Conservation (phyloP, 306 rosid species). For the Fagus sylvatica region DNA sequence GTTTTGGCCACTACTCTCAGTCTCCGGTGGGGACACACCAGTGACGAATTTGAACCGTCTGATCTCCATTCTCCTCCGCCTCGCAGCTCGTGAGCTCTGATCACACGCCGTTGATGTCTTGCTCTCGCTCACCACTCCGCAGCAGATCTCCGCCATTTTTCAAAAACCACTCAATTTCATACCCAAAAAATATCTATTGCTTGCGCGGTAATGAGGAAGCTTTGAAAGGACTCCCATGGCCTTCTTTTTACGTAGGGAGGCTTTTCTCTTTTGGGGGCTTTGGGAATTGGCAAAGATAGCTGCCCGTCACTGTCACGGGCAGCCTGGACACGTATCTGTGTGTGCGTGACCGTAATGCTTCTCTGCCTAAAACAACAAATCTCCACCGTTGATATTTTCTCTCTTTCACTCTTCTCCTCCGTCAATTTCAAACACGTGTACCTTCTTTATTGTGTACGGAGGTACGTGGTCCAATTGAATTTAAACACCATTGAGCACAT, state of each 20-base stretch:
- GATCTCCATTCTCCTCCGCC: conserved; percentile 61
- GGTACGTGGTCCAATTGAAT: conserved; percentile 33
- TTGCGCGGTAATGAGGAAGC: conserved; percentile 11
- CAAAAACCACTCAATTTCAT: neutral
- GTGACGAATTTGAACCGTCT: conserved; percentile 41
- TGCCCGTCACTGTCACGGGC: conserved; percentile 18
- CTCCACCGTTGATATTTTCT: conserved; percentile 18
- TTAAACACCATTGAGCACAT: neutral
- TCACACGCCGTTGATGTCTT: conserved; percentile 20
- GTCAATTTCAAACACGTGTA: conserved; percentile 32
- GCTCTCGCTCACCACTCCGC: conserved; percentile 34
- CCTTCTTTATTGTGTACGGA: neutral
- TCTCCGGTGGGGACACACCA: conserved; percentile 23
- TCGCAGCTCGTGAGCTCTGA: conserved; percentile 36
- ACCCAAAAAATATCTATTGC: neutral
- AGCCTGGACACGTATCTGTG: conserved; percentile 13
- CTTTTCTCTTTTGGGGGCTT: neutral
- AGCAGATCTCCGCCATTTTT: conserved; percentile 48
- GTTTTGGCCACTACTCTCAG: neutral
- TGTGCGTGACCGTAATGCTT: conserved; percentile 10
- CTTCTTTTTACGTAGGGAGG: conserved; percentile 5
- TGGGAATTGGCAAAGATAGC: neutral
- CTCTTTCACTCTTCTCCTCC: neutral
- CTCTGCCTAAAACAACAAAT: conserved; percentile 12
- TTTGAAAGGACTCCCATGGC: conserved; percentile 16